These are phyloP conservation scores for Saccharum spontaneum DNA, from an alignment of 176 grass and related monocot species.

Conservation along the genomic window DNA sequence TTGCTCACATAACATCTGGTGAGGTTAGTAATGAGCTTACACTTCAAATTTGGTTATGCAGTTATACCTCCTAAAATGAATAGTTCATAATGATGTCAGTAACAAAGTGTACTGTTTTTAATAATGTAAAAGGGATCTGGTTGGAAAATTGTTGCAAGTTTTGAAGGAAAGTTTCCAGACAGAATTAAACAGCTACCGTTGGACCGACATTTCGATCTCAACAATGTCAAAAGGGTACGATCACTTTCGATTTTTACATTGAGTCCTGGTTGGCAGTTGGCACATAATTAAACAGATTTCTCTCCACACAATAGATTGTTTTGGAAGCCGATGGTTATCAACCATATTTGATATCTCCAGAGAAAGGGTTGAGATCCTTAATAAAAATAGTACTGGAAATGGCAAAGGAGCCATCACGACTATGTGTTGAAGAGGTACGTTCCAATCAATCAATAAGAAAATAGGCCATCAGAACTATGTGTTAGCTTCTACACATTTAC, in stretches of 20 bases:
- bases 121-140: constrained; percentile 76
- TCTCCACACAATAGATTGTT: constrained; percentile 70
- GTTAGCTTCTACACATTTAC: constrained; percentile 1
- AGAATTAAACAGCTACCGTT: constrained; percentile 91
- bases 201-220: constrained; percentile 88
- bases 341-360: constrained; percentile 94
- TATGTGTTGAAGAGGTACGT: constrained; percentile 91
- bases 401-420: constrained; percentile 87
- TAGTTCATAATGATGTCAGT: not conserved
- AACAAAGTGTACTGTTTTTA: constrained; percentile 6
- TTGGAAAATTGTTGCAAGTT: constrained; percentile 95
- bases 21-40: constrained; percentile 65
- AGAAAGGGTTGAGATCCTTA: constrained; percentile 92
- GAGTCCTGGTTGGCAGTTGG: not conserved
- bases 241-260: constrained; percentile 10
- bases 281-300: constrained; percentile 6
- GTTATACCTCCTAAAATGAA: not conserved
- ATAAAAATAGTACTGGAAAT: constrained; percentile 96
- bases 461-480: not conserved
- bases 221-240: constrained; percentile 90
- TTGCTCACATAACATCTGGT: constrained; percentile 81
- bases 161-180: constrained; percentile 88
- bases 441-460: not conserved
- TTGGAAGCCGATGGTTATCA: constrained; percentile 95
- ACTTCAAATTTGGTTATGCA: constrained; percentile 9